A percentile compares a stretch with the other conserved stretches of the same genome.
Conservation (phyloP, 192 early-diverging fungal species). For the Gonapodya sp. region DNA sequence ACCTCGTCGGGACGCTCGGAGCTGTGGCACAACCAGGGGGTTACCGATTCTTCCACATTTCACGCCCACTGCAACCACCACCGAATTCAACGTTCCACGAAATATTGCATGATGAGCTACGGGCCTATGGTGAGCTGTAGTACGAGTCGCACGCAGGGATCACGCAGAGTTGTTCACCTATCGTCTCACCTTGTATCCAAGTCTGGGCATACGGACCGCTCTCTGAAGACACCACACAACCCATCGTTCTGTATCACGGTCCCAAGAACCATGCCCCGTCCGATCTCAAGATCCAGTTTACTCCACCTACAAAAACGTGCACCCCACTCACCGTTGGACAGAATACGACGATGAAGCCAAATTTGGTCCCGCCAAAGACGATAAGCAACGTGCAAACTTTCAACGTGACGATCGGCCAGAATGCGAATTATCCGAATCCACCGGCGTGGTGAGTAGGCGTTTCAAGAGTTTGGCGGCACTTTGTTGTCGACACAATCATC, state of each 20-base stretch:
- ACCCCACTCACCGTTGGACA: neutral
- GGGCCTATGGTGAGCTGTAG: neutral
- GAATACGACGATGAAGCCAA: neutral
- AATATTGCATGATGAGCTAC: neutral
- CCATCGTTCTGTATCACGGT: constrained; percentile 10
- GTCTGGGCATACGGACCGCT: constrained; percentile 8
- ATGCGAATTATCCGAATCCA: neutral
- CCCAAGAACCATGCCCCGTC: neutral
- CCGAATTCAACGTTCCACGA: too few relatives aligned
- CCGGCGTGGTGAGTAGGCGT: constrained; percentile 2
- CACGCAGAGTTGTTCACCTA: neutral
- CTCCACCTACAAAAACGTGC: neutral
- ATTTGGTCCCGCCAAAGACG: neutral
- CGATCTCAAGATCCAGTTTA: neutral
- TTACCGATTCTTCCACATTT: too few relatives aligned
- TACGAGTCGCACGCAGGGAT: neutral
- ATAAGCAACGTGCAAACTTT: neutral
- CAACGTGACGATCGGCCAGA: neutral
- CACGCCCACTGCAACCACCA: too few relatives aligned
- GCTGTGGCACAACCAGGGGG: neutral
- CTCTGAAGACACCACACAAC: neutral
- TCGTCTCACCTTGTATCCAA: neutral
- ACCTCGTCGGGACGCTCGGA: neutral
- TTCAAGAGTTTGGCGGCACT: too few relatives aligned
- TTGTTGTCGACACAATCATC: too few relatives aligned